Conservation (phyloP, 305 asterid species). For the Nicotiana rustica region DNA sequence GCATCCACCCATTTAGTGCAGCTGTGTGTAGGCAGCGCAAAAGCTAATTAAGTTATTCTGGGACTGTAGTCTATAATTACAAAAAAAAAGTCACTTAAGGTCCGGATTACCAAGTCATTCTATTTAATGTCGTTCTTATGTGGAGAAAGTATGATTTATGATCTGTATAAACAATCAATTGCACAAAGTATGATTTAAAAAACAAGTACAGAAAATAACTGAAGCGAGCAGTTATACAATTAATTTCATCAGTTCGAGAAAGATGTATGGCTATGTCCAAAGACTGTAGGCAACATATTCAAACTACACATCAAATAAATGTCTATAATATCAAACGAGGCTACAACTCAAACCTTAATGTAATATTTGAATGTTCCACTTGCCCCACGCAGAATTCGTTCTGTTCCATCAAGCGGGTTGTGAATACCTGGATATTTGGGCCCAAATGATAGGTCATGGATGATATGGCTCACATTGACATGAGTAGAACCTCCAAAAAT, state of each 20-base stretch:
- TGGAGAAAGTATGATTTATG: constrained; percentile 12
- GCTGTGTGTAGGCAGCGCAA: background rate
- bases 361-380: constrained; percentile 99
- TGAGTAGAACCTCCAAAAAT: constrained; percentile 84
- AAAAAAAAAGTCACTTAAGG: background rate
- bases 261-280: constrained; percentile 17
- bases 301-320: constrained; percentile 17
- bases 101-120: background rate
- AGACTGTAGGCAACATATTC: constrained; percentile 1
- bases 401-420: constrained; percentile 95
- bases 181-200: background rate
- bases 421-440: constrained; percentile 97
- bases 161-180: background rate
- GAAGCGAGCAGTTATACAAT: background rate
- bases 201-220: background rate
- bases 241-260: constrained; percentile 9
- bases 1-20: constrained; percentile 15
- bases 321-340: constrained; percentile 26
- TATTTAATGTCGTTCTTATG: background rate
- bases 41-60: constrained; percentile 13
- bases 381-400: constrained; percentile 76
- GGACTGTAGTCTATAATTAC: background rate
- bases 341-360: constrained; percentile 73
- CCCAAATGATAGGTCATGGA: constrained; percentile 95
- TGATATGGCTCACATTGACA: constrained; percentile 95